Percentiles rank a stretch among this genome's conserved stretches.
These are phyloP conservation scores for Pyrenochaeta sp. DNA, from an alignment of 2,329 filamentous ascomycete species.

Conservation along the genomic window DNA sequence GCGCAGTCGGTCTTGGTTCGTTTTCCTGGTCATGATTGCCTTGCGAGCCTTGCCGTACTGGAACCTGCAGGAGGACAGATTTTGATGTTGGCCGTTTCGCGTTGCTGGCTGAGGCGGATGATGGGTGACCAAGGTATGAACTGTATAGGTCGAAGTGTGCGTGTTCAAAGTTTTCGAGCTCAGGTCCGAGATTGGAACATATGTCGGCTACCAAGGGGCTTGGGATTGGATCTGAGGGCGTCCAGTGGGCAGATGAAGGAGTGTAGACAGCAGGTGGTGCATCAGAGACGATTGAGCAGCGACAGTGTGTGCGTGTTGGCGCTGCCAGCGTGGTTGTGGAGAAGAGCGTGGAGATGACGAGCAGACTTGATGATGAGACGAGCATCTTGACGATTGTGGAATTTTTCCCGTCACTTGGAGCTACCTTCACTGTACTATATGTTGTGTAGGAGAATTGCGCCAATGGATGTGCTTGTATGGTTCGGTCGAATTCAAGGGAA, in stretches of 20 bases:
- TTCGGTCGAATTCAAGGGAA: background rate
- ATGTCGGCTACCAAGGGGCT: slow-evolving; percentile 20
- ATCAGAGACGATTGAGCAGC: slow-evolving; percentile 34
- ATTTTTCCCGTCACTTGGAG: background rate
- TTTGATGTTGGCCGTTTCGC: slow-evolving; percentile 28
- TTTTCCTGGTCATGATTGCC: background rate
- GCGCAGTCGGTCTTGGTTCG: slow-evolving; percentile 10
- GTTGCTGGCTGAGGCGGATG: slow-evolving; percentile 4
- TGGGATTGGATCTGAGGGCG: slow-evolving; percentile 24
- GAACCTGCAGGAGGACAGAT: slow-evolving; percentile 25
- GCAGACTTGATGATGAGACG: slow-evolving; percentile 12
- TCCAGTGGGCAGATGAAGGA: slow-evolving; percentile 30
- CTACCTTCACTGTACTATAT: background rate
- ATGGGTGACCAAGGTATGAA: slow-evolving; percentile 23
- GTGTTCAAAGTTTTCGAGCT: slow-evolving; percentile 36
- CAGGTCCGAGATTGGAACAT: slow-evolving; percentile 33
- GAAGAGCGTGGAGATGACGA: slow-evolving; percentile 19
- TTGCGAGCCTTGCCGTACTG: slow-evolving; percentile 6
- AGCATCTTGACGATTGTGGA: slow-evolving; percentile 17
- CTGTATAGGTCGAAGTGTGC: slow-evolving; percentile 37
- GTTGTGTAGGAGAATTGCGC: background rate
- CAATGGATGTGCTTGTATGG: background rate
- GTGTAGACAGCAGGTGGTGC: slow-evolving; percentile 19
- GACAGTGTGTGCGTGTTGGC: slow-evolving; percentile 39
- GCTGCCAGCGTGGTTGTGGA: slow-evolving; percentile 26